phyloP scores from a whole-genome alignment of 2,329 filamentous ascomycete species.

The Cordyceps farinosa region DNA sequence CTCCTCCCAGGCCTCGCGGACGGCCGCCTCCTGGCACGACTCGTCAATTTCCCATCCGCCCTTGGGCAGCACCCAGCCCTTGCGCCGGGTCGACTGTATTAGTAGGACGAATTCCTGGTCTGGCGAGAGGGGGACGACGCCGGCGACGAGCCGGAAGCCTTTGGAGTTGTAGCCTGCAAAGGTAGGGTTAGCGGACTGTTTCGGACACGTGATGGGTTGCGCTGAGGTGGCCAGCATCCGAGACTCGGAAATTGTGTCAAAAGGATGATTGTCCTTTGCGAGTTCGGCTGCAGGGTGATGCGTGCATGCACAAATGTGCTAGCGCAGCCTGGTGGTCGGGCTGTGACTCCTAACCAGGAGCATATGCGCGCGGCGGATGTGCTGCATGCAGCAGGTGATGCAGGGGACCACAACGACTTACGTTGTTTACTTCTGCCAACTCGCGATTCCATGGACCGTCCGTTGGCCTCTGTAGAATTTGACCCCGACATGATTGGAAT shows the following conservation, averaged over 20 bases:
- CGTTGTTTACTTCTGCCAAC: slow-evolving; percentile 76
- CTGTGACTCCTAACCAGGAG: neutral
- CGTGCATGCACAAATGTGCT: slow-evolving; percentile 13
- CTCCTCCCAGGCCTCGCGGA: slow-evolving; percentile 96
- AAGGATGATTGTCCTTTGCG: neutral
- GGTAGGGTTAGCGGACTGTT: neutral
- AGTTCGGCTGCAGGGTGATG: neutral
- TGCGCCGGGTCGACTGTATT: slow-evolving; percentile 86
- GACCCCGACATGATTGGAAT: slow-evolving; percentile 34
- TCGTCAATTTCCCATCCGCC: slow-evolving; percentile 98
- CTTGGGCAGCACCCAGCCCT: slow-evolving; percentile 95
- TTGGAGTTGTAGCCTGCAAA: slow-evolving; percentile 81
- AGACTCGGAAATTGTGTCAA: slow-evolving; percentile 14
- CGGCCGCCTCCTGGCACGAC: slow-evolving; percentile 76
- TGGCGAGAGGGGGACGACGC: slow-evolving; percentile 81
- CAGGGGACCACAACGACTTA: slow-evolving; percentile 48
- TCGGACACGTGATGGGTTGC: slow-evolving; percentile 18
- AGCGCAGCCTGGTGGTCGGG: neutral
- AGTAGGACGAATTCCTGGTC: slow-evolving; percentile 87
- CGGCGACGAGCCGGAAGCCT: slow-evolving; percentile 92
- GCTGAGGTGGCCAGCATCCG: neutral
- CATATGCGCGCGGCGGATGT: neutral
- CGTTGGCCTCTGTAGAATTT: slow-evolving; percentile 34
- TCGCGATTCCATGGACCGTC: slow-evolving; percentile 67
- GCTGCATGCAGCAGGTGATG: slow-evolving; percentile 10